These are phyloP conservation scores for Hortaea werneckii DNA, from an alignment of 2,329 filamentous ascomycete genomes.

Conservation along the genomic window DNA sequence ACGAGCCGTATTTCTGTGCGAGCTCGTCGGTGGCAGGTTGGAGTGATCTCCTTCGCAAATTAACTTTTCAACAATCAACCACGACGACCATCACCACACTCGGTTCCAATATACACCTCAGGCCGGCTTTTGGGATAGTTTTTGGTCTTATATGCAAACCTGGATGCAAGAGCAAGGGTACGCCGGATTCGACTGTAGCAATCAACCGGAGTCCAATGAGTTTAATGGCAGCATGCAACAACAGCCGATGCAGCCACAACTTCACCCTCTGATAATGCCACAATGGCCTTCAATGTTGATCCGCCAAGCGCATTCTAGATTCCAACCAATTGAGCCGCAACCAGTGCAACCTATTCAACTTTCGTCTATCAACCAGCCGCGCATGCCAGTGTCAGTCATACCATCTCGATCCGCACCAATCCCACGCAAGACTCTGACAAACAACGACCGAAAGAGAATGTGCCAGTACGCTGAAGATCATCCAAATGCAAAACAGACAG, in stretches of 20 bases:
- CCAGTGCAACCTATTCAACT: constrained; percentile 32
- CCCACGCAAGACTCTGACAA: constrained; percentile 64
- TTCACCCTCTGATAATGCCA: constrained; percentile 64
- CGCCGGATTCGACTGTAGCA: constrained; percentile 51
- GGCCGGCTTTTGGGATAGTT: constrained; percentile 13
- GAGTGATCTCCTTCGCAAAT: neutral
- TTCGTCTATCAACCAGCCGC: constrained; percentile 42
- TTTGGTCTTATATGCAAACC: constrained; percentile 48
- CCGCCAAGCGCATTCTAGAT: constrained; percentile 49
- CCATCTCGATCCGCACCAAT: constrained; percentile 29
- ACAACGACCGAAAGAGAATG: constrained; percentile 84
- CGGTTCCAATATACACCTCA: constrained; percentile 20
- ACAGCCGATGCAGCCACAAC: constrained; percentile 42
- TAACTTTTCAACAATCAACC: constrained; percentile 16
- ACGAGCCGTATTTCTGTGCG: too few relatives aligned
- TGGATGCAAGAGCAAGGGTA: constrained; percentile 64
- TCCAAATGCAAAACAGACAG: constrained; percentile 83
- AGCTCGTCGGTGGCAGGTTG: too few relatives aligned
- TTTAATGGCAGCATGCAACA: constrained; percentile 46
- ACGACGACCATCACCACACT: constrained; percentile 18
- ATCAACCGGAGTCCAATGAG: constrained; percentile 46
- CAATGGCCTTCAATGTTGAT: constrained; percentile 79
- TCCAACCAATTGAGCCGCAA: constrained; percentile 52
- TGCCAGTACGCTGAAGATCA: constrained; percentile 88
- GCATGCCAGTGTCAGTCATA: constrained; percentile 42